Conservation (phyloP, 73 alveolate species). For the Symbiodinium natans region DNA sequence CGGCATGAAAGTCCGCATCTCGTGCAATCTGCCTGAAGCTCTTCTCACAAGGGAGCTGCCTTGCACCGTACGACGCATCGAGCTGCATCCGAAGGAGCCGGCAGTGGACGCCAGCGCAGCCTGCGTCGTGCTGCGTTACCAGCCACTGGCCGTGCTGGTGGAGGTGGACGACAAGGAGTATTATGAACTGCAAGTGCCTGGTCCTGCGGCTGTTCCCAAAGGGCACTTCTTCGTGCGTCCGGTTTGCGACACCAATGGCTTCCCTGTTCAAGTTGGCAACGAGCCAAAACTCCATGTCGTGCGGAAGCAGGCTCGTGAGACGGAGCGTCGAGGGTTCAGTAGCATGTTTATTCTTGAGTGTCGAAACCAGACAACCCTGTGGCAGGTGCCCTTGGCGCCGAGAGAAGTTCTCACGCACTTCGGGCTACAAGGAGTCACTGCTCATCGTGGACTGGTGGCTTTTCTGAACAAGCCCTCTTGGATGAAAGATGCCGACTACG, state of each 20-base stretch:
- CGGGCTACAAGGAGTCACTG: conserved; percentile 41
- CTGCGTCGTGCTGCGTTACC: neutral
- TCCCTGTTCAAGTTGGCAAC: too few relatives aligned
- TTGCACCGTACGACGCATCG: neutral
- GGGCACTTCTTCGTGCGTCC: neutral
- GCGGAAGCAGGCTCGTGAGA: neutral
- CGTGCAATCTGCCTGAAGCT: neutral
- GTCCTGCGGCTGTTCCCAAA: neutral
- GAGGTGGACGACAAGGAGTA: neutral
- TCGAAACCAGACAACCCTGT: neutral
- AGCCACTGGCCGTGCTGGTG: neutral
- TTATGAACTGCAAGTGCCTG: neutral
- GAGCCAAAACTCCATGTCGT: too few relatives aligned
- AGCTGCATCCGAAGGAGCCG: neutral
- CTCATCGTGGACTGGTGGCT: neutral
- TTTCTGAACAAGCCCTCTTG: neutral
- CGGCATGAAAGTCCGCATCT: neutral
- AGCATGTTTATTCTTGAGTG: too few relatives aligned
- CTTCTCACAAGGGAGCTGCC: neutral
- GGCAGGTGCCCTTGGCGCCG: conserved; percentile 27
- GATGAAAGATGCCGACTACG: conserved; percentile 2
- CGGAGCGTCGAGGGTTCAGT: neutral
- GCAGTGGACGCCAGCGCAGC: neutral
- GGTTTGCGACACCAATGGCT: neutral
- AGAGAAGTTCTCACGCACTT: conserved; percentile 17